These are phyloP conservation scores for Elsinoe batatas DNA, from an alignment of 2,329 filamentous ascomycete genomes.

Conservation along the genomic window DNA sequence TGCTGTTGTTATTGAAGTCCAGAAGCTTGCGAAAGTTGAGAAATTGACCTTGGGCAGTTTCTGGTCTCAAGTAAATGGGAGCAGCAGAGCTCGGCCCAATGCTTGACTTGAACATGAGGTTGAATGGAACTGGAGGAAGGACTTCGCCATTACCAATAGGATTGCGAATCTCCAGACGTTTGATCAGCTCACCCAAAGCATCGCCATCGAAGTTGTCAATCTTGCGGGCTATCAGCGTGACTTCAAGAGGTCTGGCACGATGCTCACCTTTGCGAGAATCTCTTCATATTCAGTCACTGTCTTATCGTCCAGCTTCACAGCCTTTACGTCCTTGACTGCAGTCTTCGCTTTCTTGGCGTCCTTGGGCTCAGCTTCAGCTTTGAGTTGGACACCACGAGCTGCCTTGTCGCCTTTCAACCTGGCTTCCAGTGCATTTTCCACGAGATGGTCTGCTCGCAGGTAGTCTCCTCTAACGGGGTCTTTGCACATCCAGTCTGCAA, in stretches of 20 bases:
- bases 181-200: conserved; percentile 77
- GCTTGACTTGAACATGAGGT: conserved; percentile 95
- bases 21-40: conserved; percentile 93
- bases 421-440: too few species aligned
- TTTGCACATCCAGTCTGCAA: conserved; percentile 88
- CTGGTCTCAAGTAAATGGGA: conserved; percentile 77
- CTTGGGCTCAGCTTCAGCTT: too few species aligned
- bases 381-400: too few species aligned
- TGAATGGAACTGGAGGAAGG: conserved; percentile 78
- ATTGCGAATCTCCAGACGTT: conserved; percentile 83
- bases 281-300: too few species aligned
- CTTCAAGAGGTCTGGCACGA: too few species aligned
- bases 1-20: conserved; percentile 87
- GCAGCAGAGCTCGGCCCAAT: conserved; percentile 88
- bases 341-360: too few species aligned
- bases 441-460: conserved; percentile 90
- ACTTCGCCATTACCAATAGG: conserved; percentile 68
- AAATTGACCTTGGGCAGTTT: conserved; percentile 97
- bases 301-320: too few species aligned
- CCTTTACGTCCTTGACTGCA: too few species aligned
- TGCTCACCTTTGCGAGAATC: too few species aligned
- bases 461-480: conserved; percentile 97
- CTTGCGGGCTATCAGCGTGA: too few species aligned
- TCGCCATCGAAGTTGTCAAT: conserved; percentile 87
- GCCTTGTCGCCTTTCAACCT: too few species aligned